phyloP scores from a whole-genome alignment of 345 rosid species.

The Eucalyptus globulus region DNA sequence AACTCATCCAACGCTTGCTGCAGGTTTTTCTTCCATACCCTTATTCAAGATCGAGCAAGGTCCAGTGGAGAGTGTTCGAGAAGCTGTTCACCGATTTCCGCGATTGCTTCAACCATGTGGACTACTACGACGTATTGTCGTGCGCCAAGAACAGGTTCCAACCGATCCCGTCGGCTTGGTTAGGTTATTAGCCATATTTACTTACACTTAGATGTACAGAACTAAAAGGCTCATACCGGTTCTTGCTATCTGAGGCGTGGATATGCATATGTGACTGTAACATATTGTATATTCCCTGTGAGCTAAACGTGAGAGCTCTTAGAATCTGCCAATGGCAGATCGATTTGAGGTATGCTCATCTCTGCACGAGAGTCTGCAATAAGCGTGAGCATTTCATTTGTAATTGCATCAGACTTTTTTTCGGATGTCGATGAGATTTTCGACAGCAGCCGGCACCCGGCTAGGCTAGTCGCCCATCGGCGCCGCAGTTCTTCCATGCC shows the following conservation, averaged over 20 bases:
- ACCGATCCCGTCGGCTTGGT: conserved; percentile 64
- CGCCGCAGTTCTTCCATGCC: neutral
- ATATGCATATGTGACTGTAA: neutral
- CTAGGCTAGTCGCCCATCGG: neutral
- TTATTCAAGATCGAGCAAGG: conserved; percentile 53
- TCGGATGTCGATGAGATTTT: neutral
- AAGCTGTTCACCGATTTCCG: conserved; percentile 83
- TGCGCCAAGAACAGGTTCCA: conserved; percentile 77
- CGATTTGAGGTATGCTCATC: neutral
- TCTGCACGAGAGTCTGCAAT: neutral
- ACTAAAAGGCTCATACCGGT: neutral
- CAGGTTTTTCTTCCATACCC: conserved; percentile 85
- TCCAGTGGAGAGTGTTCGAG: conserved; percentile 72
- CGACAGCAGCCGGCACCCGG: neutral
- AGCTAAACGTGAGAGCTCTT: neutral
- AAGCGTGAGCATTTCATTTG: neutral
- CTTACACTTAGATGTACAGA: neutral
- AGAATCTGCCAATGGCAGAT: neutral
- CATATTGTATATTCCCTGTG: neutral
- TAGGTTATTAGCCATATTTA: conserved; percentile 34
- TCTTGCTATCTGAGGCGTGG: neutral
- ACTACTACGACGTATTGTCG: conserved; percentile 54
- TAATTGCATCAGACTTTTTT: neutral
- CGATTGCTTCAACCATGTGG: conserved; percentile 49
- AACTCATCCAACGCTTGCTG: neutral